Base-by-base conservation (phyloP, 1,284 basidiomycete species). In the Pseudozyma sp. region DNA sequence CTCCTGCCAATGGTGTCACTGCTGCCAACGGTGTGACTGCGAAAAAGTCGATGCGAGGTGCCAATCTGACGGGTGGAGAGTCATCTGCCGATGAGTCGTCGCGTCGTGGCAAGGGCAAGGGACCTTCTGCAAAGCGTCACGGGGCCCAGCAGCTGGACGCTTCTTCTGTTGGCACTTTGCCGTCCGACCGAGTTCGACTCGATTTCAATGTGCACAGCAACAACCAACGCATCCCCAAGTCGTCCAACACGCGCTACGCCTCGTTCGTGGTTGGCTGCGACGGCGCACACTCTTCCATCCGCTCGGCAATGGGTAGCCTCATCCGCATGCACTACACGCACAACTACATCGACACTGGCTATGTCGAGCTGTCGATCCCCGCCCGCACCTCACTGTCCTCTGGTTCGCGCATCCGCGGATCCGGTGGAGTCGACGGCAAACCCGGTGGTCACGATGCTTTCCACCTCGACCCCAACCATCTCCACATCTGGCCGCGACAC, bases 401-500 rank as follows among this genome's bases (percentile, higher is more conserved):
- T 79, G 85, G 82, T 80, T 77, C 44, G 76, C 75, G 65, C 43
- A 85, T 88, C 77, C 92, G 89, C 75, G 87, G 89, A 66, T 85
- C 48, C 31, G 65, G 63, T 5, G 62, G 66, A 11, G 30, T 34
- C 13, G 55, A 63, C 24, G 68, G 66, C 52, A 57, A 40, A n/a
- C 54, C 29, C 11, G 66, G 73, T 7, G 74, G 61, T 5, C 70
- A 74, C 39, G 73, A 68, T 19, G 71, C 68, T 86, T 99, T 92
- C 87, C 87, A 90, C 53, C 90, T 99, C 85, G 94, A 97, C 88
- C 92, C 93, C 74, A 91, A 93, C 86, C 93, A 98, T 86, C 90
- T 99, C 74, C 97, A 99, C 87, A 98, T 99, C 83, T 99, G 96
- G 96, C 97, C 96, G 63, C 90, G 94, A 82, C 93, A 95, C 85